Base-by-base conservation (phyloP, 306 rosid genomes). In the Abrus pulchellus region DNA sequence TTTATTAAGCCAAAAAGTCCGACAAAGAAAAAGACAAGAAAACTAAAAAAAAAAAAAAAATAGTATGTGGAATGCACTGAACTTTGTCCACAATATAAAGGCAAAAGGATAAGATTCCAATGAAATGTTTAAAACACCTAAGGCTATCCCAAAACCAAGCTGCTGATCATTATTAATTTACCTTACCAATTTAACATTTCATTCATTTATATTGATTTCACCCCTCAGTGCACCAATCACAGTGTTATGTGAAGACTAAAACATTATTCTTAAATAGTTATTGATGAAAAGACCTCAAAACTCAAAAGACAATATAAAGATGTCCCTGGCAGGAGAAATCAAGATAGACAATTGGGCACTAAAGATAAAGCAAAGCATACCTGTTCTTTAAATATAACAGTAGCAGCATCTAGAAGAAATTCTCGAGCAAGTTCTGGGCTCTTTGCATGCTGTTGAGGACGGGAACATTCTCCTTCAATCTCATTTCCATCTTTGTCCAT, bases 351-450 rank as follows among this genome's bases (percentile, higher is more conserved):
- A 34, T 32, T 65, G 60, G 41, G 63, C 14, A 28, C 68, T 27
- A 40, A 73, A 67, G 67, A 11, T 76, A 66, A 85, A 30, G 68
- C 14, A 47, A 81, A 77, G 85, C 93, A 9, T 89, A 76, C 98
- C 97, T 96, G 98, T 83, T 96, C 98, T 86, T 96, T 96, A 71
- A 96, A 96, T 71, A 96, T 96, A 84, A 96, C 97, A 83, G 98
- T 88, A 65, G 99, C 99, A 80, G 98, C 99, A 85, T 93, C 98
- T 53, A 96, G 86, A 80, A 96, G 94, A 85, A 96, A 96, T 74
- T 96, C 99, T 52, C 99, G 97, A 50, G 98, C 99, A 83, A 96
- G 99, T 87, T 96, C 98, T 68, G 99, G 99, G 90, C 99, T 96
- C 87, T 96, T 96, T 38, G 99, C 99, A 85, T 96, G 98, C 83